These are phyloP conservation scores for Clitopilus hobsonii DNA, from an alignment of 768 basidiomycete species.

Conservation along the genomic window DNA sequence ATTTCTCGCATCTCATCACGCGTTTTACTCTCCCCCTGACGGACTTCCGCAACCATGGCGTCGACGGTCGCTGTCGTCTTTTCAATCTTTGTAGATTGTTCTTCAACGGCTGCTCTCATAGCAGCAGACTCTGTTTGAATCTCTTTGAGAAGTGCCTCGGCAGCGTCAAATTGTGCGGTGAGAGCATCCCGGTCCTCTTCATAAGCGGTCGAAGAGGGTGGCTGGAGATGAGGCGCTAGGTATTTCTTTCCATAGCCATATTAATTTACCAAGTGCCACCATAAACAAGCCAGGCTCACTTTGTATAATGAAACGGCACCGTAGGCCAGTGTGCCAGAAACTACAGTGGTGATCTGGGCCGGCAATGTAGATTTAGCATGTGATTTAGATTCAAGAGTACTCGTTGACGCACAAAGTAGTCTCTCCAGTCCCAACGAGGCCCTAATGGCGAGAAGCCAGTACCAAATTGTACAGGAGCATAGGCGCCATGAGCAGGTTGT, in stretches of 20 bases:
- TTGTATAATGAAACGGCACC: conserved; percentile 77
- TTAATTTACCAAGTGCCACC: conserved; percentile 3
- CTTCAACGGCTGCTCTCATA: conserved; percentile 68
- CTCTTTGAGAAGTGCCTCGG: conserved; percentile 74
- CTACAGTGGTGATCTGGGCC: conserved; percentile 81
- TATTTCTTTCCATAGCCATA: conserved; percentile 68
- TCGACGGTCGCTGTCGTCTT: conserved; percentile 71
- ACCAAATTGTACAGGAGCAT: conserved; percentile 30
- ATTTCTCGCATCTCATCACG: conserved; percentile 90
- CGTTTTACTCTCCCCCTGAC: conserved; percentile 71
- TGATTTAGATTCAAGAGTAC: conserved; percentile 9
- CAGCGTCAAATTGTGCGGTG: conserved; percentile 85
- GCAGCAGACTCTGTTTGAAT: conserved; percentile 75
- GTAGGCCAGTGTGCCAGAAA: conserved; percentile 83
- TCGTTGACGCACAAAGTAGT: conserved; percentile 77
- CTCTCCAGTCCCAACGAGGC: conserved; percentile 88
- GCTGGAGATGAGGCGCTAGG: conserved; percentile 84
- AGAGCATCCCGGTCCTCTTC: conserved; percentile 84
- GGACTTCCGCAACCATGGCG: conserved; percentile 67
- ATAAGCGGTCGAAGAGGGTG: conserved; percentile 85
- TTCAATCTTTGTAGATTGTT: conserved; percentile 70
- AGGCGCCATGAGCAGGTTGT: conserved; percentile 21
- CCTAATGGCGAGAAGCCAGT: conserved; percentile 35
- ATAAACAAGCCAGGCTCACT: conserved; percentile 29
- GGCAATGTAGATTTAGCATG: conserved; percentile 16